These are phyloP conservation scores for Trichoderma erinaceum DNA, from an alignment of 495 filamentous ascomycete genomes.

Conservation along the genomic window DNA sequence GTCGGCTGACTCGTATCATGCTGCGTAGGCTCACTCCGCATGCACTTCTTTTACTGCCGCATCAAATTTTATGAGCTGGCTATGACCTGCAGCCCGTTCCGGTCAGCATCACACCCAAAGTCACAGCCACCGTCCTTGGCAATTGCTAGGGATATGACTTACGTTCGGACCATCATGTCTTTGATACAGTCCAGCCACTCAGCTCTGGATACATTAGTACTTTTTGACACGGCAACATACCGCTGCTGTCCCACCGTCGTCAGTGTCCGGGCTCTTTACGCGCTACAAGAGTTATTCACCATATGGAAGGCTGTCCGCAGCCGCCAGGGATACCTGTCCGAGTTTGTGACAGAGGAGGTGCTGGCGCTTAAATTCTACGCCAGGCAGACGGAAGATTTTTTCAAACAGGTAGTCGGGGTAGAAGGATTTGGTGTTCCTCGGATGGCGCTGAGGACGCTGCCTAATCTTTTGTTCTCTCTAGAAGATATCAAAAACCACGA, in stretches of 20 bases:
- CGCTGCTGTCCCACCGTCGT: not conserved
- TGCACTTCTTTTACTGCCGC: not conserved
- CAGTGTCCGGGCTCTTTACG: not conserved
- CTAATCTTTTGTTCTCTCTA: not conserved
- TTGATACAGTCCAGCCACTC: not conserved
- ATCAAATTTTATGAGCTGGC: not conserved
- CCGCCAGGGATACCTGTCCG: not conserved
- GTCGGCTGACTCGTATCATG: not conserved
- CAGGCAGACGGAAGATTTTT: not conserved
- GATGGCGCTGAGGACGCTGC: not conserved
- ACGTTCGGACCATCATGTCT: not conserved
- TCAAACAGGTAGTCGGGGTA: not conserved
- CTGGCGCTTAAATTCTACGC: not conserved
- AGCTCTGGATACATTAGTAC: not conserved
- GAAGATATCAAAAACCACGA: not conserved
- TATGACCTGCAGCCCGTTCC: not conserved
- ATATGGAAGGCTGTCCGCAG: not conserved
- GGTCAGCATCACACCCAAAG: not conserved
- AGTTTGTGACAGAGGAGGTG: not conserved
- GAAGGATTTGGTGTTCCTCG: not conserved
- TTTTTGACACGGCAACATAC: not conserved
- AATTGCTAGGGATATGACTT: not conserved
- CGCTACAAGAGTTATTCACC: not conserved
- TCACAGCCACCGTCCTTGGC: not conserved
- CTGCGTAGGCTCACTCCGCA: not conserved